Base-by-base conservation (phyloP, 2,329 filamentous ascomycete genomes). In the Diaporthe australafricana region DNA sequence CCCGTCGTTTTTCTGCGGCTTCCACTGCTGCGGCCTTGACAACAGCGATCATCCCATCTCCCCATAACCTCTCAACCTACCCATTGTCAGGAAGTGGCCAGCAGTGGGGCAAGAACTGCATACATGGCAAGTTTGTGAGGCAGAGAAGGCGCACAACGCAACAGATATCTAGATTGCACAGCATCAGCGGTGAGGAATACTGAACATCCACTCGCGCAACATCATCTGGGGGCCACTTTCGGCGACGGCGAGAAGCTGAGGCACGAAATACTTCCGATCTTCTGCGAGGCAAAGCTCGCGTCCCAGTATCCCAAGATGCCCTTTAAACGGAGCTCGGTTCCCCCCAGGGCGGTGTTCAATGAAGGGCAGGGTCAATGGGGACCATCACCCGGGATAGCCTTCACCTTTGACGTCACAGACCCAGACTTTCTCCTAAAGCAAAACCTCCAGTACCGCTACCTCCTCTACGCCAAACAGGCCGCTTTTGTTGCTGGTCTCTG, bases 181-280 rank as follows among this genome's bases (percentile, higher is more conserved):
- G 12, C 42, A 69, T 56, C 53, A 42, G 67, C 67, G 67, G 67
- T 69, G 67, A 69, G 45, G 1, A 57, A 60, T 47, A 48, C 47
- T 60, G 7, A 42, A 22, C n/a, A 32, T 5, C n/a, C 30, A 69
- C 27, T 60, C 53, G 67, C 22, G 22, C 67, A 69, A 69, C 53
- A 30, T 69, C 67, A 30, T 14, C 22, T 11, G 8, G 2, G 12
- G 22, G 27, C 25, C 42, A 57, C 22, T 57, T 12, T 69, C 67
- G 40, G 30, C 17, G 17, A 62, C 30, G 32, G 67, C 53, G 67
- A 69, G 9, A 6, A 60, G 42, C 67, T 42, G 32, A 50, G 30
- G 4, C 1, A 7, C 3, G 20, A 30, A 14, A 9, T 20, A 1
- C 12, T 14, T n/a, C 30, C 32, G 16, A 30, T 40, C 11, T 2